Percentiles rank a stretch among this genome's conserved stretches.
Conservation (phyloP, 208 protist genomes). For the Lotmaria passim region DNA sequence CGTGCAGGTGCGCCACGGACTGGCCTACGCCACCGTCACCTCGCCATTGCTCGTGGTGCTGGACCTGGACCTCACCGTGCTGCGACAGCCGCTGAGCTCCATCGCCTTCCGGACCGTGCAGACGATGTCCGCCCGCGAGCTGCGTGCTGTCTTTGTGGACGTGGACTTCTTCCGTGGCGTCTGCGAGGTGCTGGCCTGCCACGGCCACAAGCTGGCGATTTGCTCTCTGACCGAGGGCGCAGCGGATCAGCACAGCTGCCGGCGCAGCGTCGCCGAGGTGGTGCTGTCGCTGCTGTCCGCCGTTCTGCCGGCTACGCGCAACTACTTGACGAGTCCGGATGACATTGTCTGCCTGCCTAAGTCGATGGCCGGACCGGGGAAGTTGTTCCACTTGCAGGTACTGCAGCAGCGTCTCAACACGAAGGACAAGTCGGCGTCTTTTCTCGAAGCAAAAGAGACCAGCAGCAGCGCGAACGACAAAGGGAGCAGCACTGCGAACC, state of each 20-base stretch:
- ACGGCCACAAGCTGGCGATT: constrained; percentile 42
- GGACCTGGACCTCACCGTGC: constrained; percentile 47
- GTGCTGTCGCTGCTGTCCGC: constrained; percentile 36
- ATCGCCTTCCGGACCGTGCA: constrained; percentile 8
- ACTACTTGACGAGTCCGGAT: constrained; percentile 29
- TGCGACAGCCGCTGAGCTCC: constrained; percentile 34
- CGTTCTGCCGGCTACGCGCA: constrained; percentile 31
- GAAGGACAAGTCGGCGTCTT: constrained; percentile 7
- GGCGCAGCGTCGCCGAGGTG: constrained; percentile 22
- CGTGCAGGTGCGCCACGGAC: constrained; percentile 22
- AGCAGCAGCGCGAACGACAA: background rate
- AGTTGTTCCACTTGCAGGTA: constrained; percentile 32
- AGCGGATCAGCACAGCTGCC: constrained; percentile 25
- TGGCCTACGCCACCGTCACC: constrained; percentile 34
- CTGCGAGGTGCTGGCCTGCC: constrained; percentile 25
- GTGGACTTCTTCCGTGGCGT: constrained; percentile 34
- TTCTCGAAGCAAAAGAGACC: background rate
- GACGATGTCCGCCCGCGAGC: background rate
- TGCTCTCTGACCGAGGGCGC: constrained; percentile 47
- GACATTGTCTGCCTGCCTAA: constrained; percentile 44
- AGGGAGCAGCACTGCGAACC: background rate
- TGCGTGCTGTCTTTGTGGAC: constrained; percentile 39
- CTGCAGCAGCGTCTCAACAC: constrained; percentile 35
- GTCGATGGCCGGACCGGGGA: constrained; percentile 30
- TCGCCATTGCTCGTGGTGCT: constrained; percentile 47